A percentile compares a stretch with the other conserved stretches of the same genome.
Evolutionary conservation across 106 monocot genomes (phyloP).

Genomic region (Apostasia ramifera): DNA sequence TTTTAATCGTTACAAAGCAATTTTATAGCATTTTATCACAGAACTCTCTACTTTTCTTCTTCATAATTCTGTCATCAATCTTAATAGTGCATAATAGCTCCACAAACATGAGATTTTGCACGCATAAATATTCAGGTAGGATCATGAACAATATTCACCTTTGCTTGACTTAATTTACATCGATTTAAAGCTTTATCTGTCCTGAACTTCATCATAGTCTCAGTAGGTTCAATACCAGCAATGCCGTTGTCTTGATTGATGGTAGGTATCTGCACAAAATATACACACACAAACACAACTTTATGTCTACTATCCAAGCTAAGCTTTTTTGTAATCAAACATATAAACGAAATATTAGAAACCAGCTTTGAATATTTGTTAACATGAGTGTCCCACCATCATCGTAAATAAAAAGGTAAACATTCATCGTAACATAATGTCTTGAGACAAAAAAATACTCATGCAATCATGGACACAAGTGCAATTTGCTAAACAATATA

Average conservation of each 20-base stretch:
- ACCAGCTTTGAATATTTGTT: too few species aligned
- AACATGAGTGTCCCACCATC: neutral
- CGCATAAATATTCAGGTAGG: too few species aligned
- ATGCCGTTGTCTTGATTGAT: constrained; percentile 77
- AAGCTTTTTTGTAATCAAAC: neutral
- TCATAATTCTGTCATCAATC: too few species aligned
- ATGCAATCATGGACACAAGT: neutral
- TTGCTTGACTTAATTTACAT: constrained; percentile 35
- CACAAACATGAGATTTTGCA: too few species aligned
- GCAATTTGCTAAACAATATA: too few species aligned
- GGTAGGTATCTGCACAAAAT: constrained; percentile 53
- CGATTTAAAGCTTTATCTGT: constrained; percentile 56
- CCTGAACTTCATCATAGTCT: constrained; percentile 62
- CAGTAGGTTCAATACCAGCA: constrained; percentile 55
- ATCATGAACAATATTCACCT: constrained; percentile 34
- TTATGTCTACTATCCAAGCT: neutral
- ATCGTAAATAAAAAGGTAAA: neutral
- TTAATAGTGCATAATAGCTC: too few species aligned
- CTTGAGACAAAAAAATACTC: neutral
- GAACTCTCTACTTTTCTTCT: neutral
- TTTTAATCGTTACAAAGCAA: neutral
- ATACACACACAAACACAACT: neutral
- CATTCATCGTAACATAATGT: neutral
- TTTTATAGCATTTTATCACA: neutral
- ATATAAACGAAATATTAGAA: too few species aligned